Conservation (phyloP, 1,284 basidiomycete species). For the Tausonia pullulans region DNA sequence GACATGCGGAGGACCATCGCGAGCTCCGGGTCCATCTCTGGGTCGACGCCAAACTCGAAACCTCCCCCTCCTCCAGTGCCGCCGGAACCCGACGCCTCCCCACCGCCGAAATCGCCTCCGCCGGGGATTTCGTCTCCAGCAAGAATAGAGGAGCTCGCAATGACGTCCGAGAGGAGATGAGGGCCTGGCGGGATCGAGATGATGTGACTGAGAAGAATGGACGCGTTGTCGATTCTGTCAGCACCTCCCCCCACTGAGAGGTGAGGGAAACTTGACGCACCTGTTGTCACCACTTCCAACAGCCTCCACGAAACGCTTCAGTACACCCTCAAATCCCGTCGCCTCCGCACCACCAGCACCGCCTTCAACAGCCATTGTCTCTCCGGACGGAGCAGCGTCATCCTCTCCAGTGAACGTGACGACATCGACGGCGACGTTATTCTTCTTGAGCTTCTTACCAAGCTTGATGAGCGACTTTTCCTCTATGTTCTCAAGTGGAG, state of each 20-base stretch:
- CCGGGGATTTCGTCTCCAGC: slow-evolving; percentile 50
- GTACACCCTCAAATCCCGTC: slow-evolving; percentile 1
- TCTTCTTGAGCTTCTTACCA: slow-evolving; percentile 97
- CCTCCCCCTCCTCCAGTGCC: slow-evolving; percentile 41
- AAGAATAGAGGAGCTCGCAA: slow-evolving; percentile 72
- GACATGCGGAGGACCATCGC: slow-evolving; percentile 98
- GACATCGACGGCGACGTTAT: slow-evolving; percentile 92
- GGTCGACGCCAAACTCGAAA: slow-evolving; percentile 85
- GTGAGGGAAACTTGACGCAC: slow-evolving; percentile 22
- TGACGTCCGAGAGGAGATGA: slow-evolving; percentile 69
- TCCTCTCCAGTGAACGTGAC: slow-evolving; percentile 52
- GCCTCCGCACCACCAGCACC: not conserved
- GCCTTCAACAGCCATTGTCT: slow-evolving; percentile 6
- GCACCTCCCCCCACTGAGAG: not conserved
- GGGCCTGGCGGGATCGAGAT: slow-evolving; percentile 66
- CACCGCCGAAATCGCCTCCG: slow-evolving; percentile 50
- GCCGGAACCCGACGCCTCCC: slow-evolving; percentile 33
- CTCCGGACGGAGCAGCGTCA: slow-evolving; percentile 20
- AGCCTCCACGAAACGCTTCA: slow-evolving; percentile 34
- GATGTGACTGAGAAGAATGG: slow-evolving; percentile 45
- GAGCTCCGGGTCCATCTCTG: slow-evolving; percentile 87
- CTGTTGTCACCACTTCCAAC: slow-evolving; percentile 31
- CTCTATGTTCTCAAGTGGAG: slow-evolving; percentile 43
- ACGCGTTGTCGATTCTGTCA: not conserved
- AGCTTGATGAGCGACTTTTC: slow-evolving; percentile 71